Percentiles rank a stretch among this genome's conserved stretches.
These are phyloP conservation scores for Cladosporium sp. DNA, from an alignment of 2,329 filamentous ascomycete genomes.

Conservation along the genomic window DNA sequence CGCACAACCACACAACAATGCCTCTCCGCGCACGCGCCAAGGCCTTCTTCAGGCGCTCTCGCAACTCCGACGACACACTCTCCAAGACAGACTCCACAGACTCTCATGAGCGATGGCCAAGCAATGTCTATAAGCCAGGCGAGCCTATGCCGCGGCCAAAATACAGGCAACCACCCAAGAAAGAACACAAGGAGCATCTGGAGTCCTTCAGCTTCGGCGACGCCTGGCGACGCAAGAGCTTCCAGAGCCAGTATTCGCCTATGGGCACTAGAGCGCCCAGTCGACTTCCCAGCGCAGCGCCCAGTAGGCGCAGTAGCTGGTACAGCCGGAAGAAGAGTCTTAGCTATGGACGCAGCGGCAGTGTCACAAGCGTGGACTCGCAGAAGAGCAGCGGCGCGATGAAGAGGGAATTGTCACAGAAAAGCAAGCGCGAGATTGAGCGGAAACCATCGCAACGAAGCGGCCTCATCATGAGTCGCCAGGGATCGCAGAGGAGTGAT, in stretches of 20 bases:
- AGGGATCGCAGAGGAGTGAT: background rate
- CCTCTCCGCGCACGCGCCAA: conserved; percentile 45
- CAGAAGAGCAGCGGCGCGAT: conserved; percentile 1
- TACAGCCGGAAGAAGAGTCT: conserved; percentile 17
- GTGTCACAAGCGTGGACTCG: conserved; percentile 9
- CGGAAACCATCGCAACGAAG: conserved; percentile 4
- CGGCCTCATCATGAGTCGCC: background rate
- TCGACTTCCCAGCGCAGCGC: conserved; percentile 10
- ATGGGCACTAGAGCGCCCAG: conserved; percentile 47
- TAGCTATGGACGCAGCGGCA: conserved; percentile 3
- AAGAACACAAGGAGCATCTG: conserved; percentile 48
- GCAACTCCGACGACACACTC: conserved; percentile 18
- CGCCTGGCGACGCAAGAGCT: conserved; percentile 44
- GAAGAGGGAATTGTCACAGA: conserved; percentile 1
- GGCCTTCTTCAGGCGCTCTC: conserved; percentile 37
- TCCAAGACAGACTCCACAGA: conserved; percentile 25
- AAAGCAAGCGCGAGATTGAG: background rate
- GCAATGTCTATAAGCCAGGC: conserved; percentile 47
- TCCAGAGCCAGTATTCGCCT: conserved; percentile 43
- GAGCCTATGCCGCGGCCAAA: conserved; percentile 50
- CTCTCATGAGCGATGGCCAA: conserved; percentile 33
- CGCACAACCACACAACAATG: conserved; percentile 31
- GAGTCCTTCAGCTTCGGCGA: conserved; percentile 45
- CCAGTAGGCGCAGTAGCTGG: conserved; percentile 26
- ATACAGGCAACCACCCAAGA: conserved; percentile 46